Base-by-base conservation (phyloP, 208 protist genomes). In the Trypanosoma scelopori region DNA sequence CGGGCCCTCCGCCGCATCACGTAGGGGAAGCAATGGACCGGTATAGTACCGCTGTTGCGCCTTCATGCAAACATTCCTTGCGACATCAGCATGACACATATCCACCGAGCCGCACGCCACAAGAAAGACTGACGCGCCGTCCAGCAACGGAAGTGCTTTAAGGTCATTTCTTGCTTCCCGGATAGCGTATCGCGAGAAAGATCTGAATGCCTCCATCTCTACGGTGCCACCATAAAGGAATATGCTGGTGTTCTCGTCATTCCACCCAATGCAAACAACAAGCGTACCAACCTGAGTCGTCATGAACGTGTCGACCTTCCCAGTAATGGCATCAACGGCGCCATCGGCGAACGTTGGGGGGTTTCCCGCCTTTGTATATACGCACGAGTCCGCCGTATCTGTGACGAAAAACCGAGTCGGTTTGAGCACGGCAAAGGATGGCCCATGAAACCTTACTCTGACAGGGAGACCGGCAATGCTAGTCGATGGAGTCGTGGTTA, bases 201-300 rank as follows among this genome's bases (percentile, higher is more conserved):
- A 25, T 5, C 65, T 84, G 65, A 87, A 91, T 5, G 28, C 22
- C 39, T 55, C 39, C 32, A 79, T 51, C 4, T 35, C 25, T 0
- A 81, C n/a, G 9, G 20, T 52, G 3, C 74, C 79, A 28, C 66
- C 85, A 50, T 79, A 76, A 15, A 75, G 58, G 76, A 80, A 87
- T 20, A 52, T 58, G 6, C 22, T 18, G 25, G 7, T 22, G 3
- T 32, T 56, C 5, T 53, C 6, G 64, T 58, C 48, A 15, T 55
- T 7, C 65, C 56, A 65, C 15, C 65, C 65, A n/a, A 65, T 41
- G 37, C 65, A 71, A 39, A 71, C 27, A 58, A 25, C 42, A 13
- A 64, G 16, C 27, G 12, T 20, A 5, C 65, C 65, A 2, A 15
- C 27, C 25, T 39, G 5, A 5, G 60, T 73, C 1, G 51, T 62